phyloP scores from a whole-genome alignment of 1,139 yeast species.

The Pichia sp. region DNA sequence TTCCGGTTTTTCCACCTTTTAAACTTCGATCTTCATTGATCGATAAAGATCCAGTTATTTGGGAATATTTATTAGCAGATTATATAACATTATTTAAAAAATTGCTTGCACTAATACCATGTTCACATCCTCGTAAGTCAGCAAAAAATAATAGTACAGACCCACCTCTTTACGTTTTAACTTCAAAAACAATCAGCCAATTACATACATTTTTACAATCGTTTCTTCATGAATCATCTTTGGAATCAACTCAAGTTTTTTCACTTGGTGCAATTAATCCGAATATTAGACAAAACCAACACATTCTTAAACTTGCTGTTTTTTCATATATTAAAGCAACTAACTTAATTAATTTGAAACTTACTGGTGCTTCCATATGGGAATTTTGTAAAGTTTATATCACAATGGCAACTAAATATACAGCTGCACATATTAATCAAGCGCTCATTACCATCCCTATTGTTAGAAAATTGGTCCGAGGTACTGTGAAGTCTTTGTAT shows the following conservation, averaged over 20 bases:
- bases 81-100: conserved; percentile 48
- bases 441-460: conserved; percentile 36
- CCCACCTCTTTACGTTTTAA: conserved; percentile 29
- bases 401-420: conserved; percentile 24
- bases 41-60: conserved; percentile 76
- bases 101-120: conserved; percentile 29
- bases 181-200: conserved; percentile 52
- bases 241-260: conserved; percentile 52
- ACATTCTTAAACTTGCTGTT: conserved; percentile 42
- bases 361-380: conserved; percentile 60
- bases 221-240: conserved; percentile 53
- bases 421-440: conserved; percentile 23
- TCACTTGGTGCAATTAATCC: conserved; percentile 67
- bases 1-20: conserved; percentile 70
- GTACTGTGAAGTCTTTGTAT: conserved; percentile 40
- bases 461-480: conserved; percentile 52
- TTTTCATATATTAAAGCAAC: conserved; percentile 46
- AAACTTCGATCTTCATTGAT: conserved; percentile 63
- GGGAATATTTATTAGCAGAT: conserved; percentile 64
- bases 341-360: conserved; percentile 49
- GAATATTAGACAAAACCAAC: conserved; percentile 52
- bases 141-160: background rate
- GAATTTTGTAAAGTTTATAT: conserved; percentile 50
- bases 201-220: conserved; percentile 49
- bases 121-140: conserved; percentile 1